Evolutionary conservation across 495 filamentous ascomycete genomes (phyloP), one percentile per base, ranked within the genome.

Genomic region (Aspergillus mulundensis): DNA sequence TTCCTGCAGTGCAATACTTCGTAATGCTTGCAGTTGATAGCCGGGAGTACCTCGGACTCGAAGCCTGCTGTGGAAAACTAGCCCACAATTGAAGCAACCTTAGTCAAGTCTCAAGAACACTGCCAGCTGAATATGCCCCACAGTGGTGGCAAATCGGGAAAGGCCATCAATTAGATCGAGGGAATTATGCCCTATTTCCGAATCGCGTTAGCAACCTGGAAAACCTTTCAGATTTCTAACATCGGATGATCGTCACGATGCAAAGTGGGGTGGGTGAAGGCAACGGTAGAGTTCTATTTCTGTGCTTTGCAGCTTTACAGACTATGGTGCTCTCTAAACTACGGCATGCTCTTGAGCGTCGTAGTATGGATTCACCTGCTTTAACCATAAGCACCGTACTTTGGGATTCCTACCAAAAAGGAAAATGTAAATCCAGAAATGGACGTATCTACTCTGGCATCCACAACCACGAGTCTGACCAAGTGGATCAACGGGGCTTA

Each of bases 191-290:
- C 14, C 53, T 50, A 57, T 14, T 2, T 18, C 54, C 46, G 3
- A 48, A 50, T 16, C 7, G 46, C 18, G 54, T 57, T 44, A 57
- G 54, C 5, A 15, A 5, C 5, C 23, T 34, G 6, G 40, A 5
- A 11, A 5, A n/a, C 34, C 15, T 56, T 36, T 53, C n/a, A n/a
- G n/a, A n/a, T n/a, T n/a, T n/a, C 20, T 41, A 53, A 19, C 41
- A 63, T 62, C 60, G 57, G 61, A 54, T 63, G 61, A 63, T 63
- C 61, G 46, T 63, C 57, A n/a, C n/a, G n/a, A n/a, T n/a, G n/a
- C 53, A 46, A 23, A 7, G 39, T 14, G 30, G 32, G 56, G 56
- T 52, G 54, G 59, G 42, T 54, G 52, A 25, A 40, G 15, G 40
- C 32, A 15, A 36, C 32, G 7, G 8, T 10, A 36, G 8, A 36